Percentiles rank a stretch among this genome's conserved stretches.
These are phyloP conservation scores for Tuber magnatum DNA, from an alignment of 495 filamentous ascomycete species.

Conservation along the genomic window DNA sequence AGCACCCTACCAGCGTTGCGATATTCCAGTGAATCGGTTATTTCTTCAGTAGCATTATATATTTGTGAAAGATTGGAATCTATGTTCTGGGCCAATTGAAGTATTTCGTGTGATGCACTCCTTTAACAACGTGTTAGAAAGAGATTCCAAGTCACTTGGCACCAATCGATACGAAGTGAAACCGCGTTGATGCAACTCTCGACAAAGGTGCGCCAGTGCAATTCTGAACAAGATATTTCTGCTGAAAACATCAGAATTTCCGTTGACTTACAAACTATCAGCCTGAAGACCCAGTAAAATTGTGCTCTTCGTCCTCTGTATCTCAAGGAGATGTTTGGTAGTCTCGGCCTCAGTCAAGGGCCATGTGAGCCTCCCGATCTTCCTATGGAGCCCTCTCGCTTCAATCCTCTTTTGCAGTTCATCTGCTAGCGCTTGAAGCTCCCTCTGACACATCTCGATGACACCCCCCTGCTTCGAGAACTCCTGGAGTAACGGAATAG, in stretches of 20 bases:
- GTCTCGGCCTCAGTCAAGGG: conserved; percentile 19
- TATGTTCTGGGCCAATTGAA: not conserved
- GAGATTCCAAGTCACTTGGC: not conserved
- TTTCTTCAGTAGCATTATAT: not conserved
- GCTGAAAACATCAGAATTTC: not conserved
- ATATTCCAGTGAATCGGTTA: not conserved
- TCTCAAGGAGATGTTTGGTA: conserved; percentile 13
- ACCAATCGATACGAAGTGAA: not conserved
- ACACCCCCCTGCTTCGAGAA: conserved; percentile 3
- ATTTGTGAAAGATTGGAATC: not conserved
- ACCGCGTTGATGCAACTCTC: not conserved
- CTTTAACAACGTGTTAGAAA: not conserved
- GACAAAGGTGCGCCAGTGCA: not conserved
- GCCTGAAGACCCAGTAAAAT: conserved; percentile 13
- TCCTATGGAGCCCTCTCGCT: conserved; percentile 9
- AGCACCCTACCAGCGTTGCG: not conserved
- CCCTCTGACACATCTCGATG: not conserved
- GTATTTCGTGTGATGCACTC: not conserved
- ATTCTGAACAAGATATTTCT: not conserved
- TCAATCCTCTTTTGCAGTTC: conserved; percentile 14
- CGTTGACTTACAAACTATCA: conserved; percentile 19
- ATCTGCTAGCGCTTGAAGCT: conserved; percentile 7
- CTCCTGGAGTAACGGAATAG: conserved; percentile 2
- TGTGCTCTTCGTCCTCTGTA: conserved; percentile 15
- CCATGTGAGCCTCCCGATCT: conserved; percentile 12